These are phyloP conservation scores for Didymella exigua DNA, from an alignment of 2,329 filamentous ascomycete species.

Conservation along the genomic window DNA sequence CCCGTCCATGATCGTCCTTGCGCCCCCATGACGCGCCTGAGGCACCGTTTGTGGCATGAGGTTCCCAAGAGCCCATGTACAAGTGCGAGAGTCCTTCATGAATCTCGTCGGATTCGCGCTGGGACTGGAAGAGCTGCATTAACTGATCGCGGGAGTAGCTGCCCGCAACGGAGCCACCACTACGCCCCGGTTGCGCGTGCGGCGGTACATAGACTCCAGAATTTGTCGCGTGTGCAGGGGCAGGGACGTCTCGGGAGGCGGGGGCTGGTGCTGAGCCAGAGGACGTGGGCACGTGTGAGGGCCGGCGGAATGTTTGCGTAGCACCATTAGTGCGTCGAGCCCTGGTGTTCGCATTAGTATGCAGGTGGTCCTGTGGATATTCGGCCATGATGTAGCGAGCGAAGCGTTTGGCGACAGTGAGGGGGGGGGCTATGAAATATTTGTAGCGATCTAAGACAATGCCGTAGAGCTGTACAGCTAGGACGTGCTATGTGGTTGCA, in stretches of 20 bases:
- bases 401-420: neutral
- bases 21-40: slow-evolving; percentile 73
- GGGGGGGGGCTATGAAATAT: slow-evolving; percentile 10
- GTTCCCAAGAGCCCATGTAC: slow-evolving; percentile 80
- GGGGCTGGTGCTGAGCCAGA: slow-evolving; percentile 49
- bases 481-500: slow-evolving; percentile 7
- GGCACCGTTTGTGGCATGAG: slow-evolving; percentile 69
- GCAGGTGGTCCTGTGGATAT: neutral
- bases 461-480: slow-evolving; percentile 18
- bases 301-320: slow-evolving; percentile 69
- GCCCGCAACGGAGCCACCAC: slow-evolving; percentile 60
- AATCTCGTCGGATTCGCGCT: slow-evolving; percentile 59
- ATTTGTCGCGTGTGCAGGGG: slow-evolving; percentile 45
- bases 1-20: slow-evolving; percentile 70
- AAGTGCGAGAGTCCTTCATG: slow-evolving; percentile 69
- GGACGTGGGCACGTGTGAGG: slow-evolving; percentile 63
- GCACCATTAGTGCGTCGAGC: slow-evolving; percentile 69
- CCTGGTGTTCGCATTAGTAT: slow-evolving; percentile 51
- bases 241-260: slow-evolving; percentile 37
- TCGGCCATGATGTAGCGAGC: slow-evolving; percentile 21
- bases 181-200: slow-evolving; percentile 64
- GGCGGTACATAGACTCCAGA: slow-evolving; percentile 64
- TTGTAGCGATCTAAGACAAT: slow-evolving; percentile 21
- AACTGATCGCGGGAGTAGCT: slow-evolving; percentile 82
- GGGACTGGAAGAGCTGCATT: slow-evolving; percentile 71